Evolutionary conservation across 179 eudicot genomes (phyloP).

Genomic region (Patellifolia procumbens): DNA sequence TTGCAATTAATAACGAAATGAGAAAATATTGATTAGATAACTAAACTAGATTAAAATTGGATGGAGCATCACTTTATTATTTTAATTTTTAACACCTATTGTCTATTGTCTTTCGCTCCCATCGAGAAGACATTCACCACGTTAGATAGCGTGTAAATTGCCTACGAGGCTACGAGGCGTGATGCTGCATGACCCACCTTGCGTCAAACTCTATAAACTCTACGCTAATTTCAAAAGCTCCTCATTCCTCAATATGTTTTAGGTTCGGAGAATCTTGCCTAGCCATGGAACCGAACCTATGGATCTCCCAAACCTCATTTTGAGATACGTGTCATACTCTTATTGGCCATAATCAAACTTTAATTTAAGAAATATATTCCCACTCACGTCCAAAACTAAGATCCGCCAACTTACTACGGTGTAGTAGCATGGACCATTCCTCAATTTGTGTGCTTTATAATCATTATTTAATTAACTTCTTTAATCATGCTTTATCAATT

Average conservation of each 20-base stretch:
- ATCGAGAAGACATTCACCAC: not conserved
- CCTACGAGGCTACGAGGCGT: not conserved
- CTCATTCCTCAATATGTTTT: too few species aligned
- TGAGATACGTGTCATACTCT: not conserved
- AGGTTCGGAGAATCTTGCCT: slow-evolving; percentile 7
- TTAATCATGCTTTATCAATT: not conserved
- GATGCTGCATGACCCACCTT: not conserved
- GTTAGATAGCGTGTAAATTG: not conserved
- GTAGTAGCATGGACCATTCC: slow-evolving; percentile 2
- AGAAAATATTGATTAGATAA: too few species aligned
- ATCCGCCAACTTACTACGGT: not conserved
- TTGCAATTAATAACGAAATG: too few species aligned
- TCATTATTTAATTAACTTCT: not conserved
- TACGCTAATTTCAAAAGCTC: not conserved
- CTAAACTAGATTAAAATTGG: too few species aligned
- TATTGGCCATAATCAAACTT: not conserved
- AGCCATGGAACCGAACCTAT: not conserved
- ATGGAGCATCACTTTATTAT: too few species aligned
- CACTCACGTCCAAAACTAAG: slow-evolving; percentile 11
- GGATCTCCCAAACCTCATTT: not conserved
- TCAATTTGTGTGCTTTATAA: not conserved
- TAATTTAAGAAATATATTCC: not conserved
- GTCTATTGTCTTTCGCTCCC: not conserved
- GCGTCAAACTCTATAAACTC: not conserved
- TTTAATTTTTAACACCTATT: too few species aligned